Conservation (phyloP, 73 alveolate genomes). For the Paramecium primaurelia region DNA sequence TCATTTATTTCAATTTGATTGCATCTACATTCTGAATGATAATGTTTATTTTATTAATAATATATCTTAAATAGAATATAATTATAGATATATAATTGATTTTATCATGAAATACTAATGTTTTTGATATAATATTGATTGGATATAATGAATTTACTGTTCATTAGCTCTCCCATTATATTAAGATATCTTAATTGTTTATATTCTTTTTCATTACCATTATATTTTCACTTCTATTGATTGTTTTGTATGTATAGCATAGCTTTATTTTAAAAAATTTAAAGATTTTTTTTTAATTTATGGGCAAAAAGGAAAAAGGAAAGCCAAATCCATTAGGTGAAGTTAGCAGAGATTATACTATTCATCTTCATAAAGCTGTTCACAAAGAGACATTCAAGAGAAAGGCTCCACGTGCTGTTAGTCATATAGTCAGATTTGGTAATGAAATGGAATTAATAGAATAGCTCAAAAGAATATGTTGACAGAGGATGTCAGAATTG, state of each 20-base stretch:
- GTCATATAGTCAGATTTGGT: conserved; percentile 82
- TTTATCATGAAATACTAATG: background rate
- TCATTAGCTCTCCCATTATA: background rate
- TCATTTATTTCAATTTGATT: background rate
- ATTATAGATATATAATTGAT: background rate
- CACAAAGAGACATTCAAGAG: conserved; percentile 90
- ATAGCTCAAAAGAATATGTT: conserved; percentile 82
- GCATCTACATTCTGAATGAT: background rate
- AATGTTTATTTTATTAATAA: too few relatives aligned
- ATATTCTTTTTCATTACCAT: background rate
- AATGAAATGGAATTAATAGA: background rate
- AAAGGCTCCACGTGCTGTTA: conserved; percentile 94
- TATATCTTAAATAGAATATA: background rate
- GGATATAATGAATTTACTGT: background rate
- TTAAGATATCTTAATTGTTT: background rate
- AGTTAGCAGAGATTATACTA: conserved; percentile 89
- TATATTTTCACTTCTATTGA: background rate
- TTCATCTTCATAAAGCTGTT: conserved; percentile 86
- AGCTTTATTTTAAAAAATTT: background rate
- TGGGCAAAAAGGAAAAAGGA: conserved; percentile 59
- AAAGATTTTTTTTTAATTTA: conserved; percentile 6
- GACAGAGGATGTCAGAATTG: conserved; percentile 94
- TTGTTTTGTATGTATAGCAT: background rate
- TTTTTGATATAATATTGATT: background rate
- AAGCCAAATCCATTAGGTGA: conserved; percentile 57